Conservation (phyloP, 306 rosid species). For the Rosa lucieae region DNA sequence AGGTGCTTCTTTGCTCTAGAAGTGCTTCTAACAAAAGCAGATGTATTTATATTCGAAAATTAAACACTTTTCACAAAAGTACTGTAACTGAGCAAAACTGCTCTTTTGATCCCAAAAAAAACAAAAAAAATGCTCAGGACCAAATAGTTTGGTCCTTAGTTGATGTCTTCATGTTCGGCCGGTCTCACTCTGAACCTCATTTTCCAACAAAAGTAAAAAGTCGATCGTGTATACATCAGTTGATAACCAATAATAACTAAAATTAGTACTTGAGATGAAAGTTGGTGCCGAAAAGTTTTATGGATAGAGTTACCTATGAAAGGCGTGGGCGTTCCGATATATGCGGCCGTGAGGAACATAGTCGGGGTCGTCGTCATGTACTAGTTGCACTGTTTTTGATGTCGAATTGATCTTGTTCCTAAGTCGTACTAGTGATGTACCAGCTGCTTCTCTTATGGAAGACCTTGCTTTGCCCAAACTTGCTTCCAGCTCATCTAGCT, state of each 20-base stretch:
- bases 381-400: neutral
- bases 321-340: constrained; percentile 49
- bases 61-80: too few relatives aligned
- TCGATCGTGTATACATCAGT: too few relatives aligned
- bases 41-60: too few relatives aligned
- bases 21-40: too few relatives aligned
- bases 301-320: constrained; percentile 36
- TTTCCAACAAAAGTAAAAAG: too few relatives aligned
- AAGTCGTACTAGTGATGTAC: neutral
- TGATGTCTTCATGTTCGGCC: too few relatives aligned
- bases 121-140: too few relatives aligned
- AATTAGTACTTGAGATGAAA: neutral
- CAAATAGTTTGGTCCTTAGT: too few relatives aligned
- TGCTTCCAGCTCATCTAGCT: constrained; percentile 33
- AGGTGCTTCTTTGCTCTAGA: neutral
- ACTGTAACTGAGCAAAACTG: too few relatives aligned
- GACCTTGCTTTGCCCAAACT: constrained; percentile 43
- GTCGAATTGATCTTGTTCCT: neutral
- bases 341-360: constrained; percentile 53
- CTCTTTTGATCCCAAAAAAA: too few relatives aligned
- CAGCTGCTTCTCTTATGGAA: constrained; percentile 49
- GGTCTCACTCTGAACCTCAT: too few relatives aligned
- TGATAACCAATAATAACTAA: too few relatives aligned
- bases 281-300: neutral
- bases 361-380: constrained; percentile 33